Evolutionary conservation across 2,329 filamentous ascomycete species (phyloP).

Genomic region (Fusarium sambucinum): DNA sequence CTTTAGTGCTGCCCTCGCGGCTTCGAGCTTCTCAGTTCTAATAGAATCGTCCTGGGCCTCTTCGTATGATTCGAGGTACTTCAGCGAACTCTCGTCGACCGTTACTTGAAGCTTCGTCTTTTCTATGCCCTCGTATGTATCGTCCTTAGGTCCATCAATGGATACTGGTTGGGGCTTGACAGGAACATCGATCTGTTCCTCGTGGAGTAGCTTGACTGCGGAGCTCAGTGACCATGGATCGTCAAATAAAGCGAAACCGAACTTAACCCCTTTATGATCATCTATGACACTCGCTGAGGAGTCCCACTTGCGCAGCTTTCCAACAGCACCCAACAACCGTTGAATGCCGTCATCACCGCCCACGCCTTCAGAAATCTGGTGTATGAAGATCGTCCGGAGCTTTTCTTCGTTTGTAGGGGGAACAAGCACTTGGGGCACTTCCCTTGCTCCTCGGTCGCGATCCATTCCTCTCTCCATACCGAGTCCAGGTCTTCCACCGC

Average conservation of each 20-base stretch:
- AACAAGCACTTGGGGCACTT: constrained; percentile 77
- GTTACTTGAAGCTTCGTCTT: constrained; percentile 79
- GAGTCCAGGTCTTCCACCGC: constrained; percentile 61
- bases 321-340: constrained; percentile 80
- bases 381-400: constrained; percentile 88
- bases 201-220: constrained; percentile 85
- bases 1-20: constrained; percentile 75
- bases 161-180: constrained; percentile 76
- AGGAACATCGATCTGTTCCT: constrained; percentile 86
- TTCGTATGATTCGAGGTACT: constrained; percentile 87
- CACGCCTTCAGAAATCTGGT: constrained; percentile 83
- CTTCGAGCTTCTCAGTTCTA: constrained; percentile 75
- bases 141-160: constrained; percentile 58
- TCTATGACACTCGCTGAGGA: constrained; percentile 69
- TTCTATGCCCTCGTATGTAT: constrained; percentile 68
- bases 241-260: constrained; percentile 96
- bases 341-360: constrained; percentile 84
- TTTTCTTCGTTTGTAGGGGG: constrained; percentile 93
- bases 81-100: constrained; percentile 84
- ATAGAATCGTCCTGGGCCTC: constrained; percentile 73
- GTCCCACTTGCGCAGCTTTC: constrained; percentile 87
- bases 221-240: constrained; percentile 88
- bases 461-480: constrained; percentile 76
- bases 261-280: constrained; percentile 85
- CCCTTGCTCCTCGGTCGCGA: constrained; percentile 74